Base-by-base conservation (phyloP, 1,284 basidiomycete species). In the Schizophyllum commune region DNA sequence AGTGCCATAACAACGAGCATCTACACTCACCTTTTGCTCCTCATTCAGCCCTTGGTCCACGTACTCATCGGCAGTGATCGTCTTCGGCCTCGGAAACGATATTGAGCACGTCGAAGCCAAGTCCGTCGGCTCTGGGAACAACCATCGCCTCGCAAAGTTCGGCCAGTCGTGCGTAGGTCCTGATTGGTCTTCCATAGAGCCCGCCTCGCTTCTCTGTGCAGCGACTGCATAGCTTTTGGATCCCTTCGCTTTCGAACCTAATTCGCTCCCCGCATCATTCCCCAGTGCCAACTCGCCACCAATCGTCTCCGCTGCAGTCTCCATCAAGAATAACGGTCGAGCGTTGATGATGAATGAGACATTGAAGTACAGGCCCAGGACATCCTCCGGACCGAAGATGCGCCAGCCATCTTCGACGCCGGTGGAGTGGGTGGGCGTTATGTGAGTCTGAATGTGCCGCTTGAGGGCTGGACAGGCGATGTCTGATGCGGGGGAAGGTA, bases 321-420 rank as follows among this genome's bases (percentile, higher is more conserved):
- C 75, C 78, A 79, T 79, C 6, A 70, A 59, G 55, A 77, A 73
- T 19, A 74, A 67, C 9, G 75, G 74, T 21, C 72, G 71, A 1
- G 77, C 72, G 51, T 77, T 78, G 17, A 75, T 70, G 63, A 79
- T 66, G 65, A 80, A 80, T 2, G 78, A 76, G 9, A 79, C 69
- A 62, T 80, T 80, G 68, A 79, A 79, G 13, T 67, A 63, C 22
- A 77, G 67, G 27, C 77, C 75, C 57, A 79, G 65, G 2, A 60
- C 59, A 58, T 77, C 73, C 34, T 73, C 70, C 17, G 72, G 65
- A 17, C 69, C 70, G 60, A 74, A 75, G n/a, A 70, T 65, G 8
- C 67, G 62, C 55, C 64, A 64, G 3, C 73, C 72, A 11, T 47
- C 39, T 8, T 13, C 17, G 3, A 47, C 17, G n/a, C 71, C 67